phyloP scores from a whole-genome alignment of 1,284 basidiomycete genomes.

The Heterobasidion occidentale region DNA sequence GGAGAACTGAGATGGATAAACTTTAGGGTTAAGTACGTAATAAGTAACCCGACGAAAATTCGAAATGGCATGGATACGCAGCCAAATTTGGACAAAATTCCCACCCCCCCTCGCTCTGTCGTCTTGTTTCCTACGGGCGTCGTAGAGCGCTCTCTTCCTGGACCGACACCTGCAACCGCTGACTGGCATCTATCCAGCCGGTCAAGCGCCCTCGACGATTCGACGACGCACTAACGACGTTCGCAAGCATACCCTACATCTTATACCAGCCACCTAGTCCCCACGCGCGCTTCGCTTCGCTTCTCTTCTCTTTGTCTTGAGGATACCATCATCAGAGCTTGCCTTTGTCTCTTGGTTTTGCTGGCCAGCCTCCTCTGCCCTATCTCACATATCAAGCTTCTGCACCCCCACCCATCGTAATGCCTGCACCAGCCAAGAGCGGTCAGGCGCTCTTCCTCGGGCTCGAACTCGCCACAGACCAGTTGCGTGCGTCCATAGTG shows the following conservation, averaged over 20 bases:
- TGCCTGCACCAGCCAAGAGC: constrained; percentile 34
- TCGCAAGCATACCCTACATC: neutral
- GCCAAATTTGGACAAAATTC: neutral
- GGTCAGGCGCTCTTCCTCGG: constrained; percentile 62
- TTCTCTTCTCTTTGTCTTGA: neutral
- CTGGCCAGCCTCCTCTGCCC: neutral
- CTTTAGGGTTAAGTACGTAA: neutral
- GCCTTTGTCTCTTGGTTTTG: neutral
- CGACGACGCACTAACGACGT: neutral
- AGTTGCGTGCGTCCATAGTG: constrained; percentile 71
- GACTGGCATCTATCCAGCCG: neutral
- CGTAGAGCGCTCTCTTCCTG: neutral
- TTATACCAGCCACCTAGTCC: neutral
- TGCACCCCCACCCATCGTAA: constrained; percentile 6
- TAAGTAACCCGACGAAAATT: neutral
- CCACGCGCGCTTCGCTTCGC: neutral
- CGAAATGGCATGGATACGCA: neutral
- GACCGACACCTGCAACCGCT: neutral
- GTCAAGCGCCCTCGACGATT: neutral
- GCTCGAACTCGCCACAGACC: constrained; percentile 74
- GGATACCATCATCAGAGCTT: neutral
- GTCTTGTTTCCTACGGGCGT: neutral
- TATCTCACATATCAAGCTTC: neutral
- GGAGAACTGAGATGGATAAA: neutral
- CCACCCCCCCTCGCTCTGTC: neutral